phyloP scores from a whole-genome alignment of 164 flowering plant species.

The Tetrastigma voinierianum region DNA sequence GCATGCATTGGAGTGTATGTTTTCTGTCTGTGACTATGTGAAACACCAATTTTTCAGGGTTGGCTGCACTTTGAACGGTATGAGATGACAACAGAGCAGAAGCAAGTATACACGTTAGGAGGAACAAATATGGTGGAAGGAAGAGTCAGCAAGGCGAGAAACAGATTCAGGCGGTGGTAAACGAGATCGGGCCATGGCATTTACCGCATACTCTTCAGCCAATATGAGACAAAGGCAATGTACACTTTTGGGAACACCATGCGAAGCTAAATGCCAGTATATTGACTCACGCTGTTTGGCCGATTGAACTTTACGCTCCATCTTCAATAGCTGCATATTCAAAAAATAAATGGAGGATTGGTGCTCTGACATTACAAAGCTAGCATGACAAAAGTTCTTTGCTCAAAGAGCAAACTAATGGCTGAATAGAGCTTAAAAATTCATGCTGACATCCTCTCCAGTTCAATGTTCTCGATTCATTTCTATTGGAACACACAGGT shows the following conservation, averaged over 20 bases:
- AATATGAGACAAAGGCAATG: conserved; percentile 63
- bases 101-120: conserved; percentile 69
- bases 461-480: too few species aligned
- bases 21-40: conserved; percentile 79
- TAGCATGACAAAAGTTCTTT: background rate
- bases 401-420: background rate
- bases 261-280: conserved; percentile 69
- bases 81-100: conserved; percentile 63
- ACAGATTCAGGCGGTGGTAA: conserved; percentile 57
- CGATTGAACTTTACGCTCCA: conserved; percentile 52
- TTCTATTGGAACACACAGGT: too few species aligned
- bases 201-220: conserved; percentile 69
- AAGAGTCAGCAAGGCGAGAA: conserved; percentile 47
- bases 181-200: conserved; percentile 58
- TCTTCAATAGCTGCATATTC: conserved; percentile 39
- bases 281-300: conserved; percentile 49
- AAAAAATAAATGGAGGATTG: background rate
- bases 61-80: conserved; percentile 34
- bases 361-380: background rate
- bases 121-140: conserved; percentile 58
- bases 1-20: conserved; percentile 82
- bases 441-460: background rate
- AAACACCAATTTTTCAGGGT: conserved; percentile 62
- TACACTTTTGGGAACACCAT: conserved; percentile 63
- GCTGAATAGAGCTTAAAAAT: background rate